Evolutionary conservation across 768 basidiomycete species (phyloP).

Genomic region (Pleurotus sapidus): DNA sequence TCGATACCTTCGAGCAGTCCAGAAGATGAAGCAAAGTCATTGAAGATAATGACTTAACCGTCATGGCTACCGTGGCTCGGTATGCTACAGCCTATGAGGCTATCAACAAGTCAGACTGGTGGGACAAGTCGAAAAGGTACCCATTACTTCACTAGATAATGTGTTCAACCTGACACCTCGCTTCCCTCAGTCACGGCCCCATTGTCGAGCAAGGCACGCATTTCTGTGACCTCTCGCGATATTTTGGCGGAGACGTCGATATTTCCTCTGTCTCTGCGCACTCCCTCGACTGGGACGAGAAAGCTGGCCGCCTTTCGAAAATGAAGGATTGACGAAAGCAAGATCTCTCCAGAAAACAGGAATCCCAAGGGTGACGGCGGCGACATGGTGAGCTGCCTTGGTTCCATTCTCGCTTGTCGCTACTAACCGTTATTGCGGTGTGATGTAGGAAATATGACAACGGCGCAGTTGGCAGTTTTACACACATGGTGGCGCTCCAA

Average conservation of each 20-base stretch:
- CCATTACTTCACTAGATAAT: not conserved
- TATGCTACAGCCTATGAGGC: slow-evolving; percentile 86
- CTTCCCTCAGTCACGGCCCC: slow-evolving; percentile 59
- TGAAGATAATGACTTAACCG: slow-evolving; percentile 86
- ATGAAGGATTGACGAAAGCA: slow-evolving; percentile 77
- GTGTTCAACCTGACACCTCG: slow-evolving; percentile 4
- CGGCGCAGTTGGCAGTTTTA: slow-evolving; percentile 91
- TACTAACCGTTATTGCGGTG: not conserved
- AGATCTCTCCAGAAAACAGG: slow-evolving; percentile 81
- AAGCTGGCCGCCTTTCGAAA: slow-evolving; percentile 79
- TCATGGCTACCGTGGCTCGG: slow-evolving; percentile 93
- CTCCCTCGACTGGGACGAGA: slow-evolving; percentile 89
- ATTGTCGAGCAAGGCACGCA: slow-evolving; percentile 92
- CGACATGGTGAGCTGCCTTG: slow-evolving; percentile 70
- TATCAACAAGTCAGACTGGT: slow-evolving; percentile 84
- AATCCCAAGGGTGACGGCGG: slow-evolving; percentile 92
- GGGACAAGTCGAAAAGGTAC: slow-evolving; percentile 85
- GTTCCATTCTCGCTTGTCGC: not conserved
- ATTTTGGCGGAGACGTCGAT: slow-evolving; percentile 95
- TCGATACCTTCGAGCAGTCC: slow-evolving; percentile 88
- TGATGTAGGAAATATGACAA: slow-evolving; percentile 82
- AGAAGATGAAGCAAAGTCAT: slow-evolving; percentile 97
- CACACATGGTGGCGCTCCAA: slow-evolving; percentile 87
- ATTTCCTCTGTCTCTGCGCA: slow-evolving; percentile 76
- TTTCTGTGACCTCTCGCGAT: slow-evolving; percentile 93